Base-by-base conservation (phyloP, 2,329 filamentous ascomycete genomes). In the Hypoxylon sp. region DNA sequence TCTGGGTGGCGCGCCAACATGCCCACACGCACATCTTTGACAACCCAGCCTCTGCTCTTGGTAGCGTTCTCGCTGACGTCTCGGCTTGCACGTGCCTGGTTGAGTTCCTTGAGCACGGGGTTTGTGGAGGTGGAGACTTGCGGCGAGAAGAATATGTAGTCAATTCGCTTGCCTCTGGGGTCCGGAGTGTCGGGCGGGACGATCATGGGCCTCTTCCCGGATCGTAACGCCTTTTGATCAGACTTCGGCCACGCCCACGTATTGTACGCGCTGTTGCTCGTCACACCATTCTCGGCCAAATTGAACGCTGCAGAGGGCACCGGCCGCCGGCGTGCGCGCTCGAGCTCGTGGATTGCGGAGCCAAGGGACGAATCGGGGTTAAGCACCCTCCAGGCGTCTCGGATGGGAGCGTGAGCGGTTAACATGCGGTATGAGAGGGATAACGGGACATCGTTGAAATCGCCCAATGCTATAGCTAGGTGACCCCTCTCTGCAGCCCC, bases 401-500 rank as follows among this genome's bases (percentile, higher is more conserved):
- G 87, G 29, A 97, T 91, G 13, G 91, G 91, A 8, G 91, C 89
- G 76, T 94, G 91, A 2, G 90, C 88, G 63, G 91, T 92, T 73
- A 99, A 91, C 71, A 98, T 85, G 59, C 90, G 88, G 81, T 98
- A 93, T 32, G 92, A 91, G 68, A 97, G 88, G 27, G 93, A 97
- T 44, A 91, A 81, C 0, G 96, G 96, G n/a, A 93, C 84, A 92
- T 97, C 97, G 82, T 98, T 98, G 83, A 98, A 98, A 82, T 98
- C 96, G 27, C 96, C 96, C 59, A 97, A 83, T 5, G 91, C 94
- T 47, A 98, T 83, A 56, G 94, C 94, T 31, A 98, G 85, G 78
- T 95, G 92, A 6, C 94, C 93, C 13, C 91, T 86, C 73, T 94
- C 92, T 1, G 90, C 87, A 48, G 95, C 94, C 64, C 88, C 92